A percentile compares a stretch with the other conserved stretches of the same genome.
Conservation (phyloP, 495 filamentous ascomycete species). For the Penicillium soppii region DNA sequence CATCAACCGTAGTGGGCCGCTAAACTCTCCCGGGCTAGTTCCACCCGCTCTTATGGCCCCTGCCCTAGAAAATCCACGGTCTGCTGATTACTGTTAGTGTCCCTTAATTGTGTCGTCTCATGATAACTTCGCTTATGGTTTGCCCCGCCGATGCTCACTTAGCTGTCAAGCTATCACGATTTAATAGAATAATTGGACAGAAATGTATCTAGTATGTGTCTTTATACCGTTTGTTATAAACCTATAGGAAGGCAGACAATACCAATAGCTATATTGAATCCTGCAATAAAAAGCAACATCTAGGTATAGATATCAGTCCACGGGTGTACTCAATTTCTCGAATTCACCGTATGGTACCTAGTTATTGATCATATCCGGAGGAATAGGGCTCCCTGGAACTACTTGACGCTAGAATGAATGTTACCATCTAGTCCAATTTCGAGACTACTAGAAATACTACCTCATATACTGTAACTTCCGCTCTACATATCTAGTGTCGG, state of each 20-base stretch:
- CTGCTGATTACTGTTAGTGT: no score
- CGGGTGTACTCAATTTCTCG: not conserved
- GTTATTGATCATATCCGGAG: not conserved
- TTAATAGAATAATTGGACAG: not conserved
- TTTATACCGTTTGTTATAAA: not conserved
- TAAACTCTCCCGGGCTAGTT: not conserved
- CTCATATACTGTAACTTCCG: no score
- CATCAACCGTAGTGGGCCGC: not conserved
- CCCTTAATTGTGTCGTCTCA: not conserved
- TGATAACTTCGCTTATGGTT: not conserved
- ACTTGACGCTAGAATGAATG: not conserved
- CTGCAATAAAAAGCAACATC: not conserved
- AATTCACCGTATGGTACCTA: not conserved
- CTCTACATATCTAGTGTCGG: not conserved
- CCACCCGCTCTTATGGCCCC: not conserved
- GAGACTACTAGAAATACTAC: not conserved
- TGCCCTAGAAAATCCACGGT: no score
- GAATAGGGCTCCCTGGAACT: not conserved
- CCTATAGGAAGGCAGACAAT: not conserved
- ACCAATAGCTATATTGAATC: not conserved
- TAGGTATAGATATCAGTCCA: not conserved
- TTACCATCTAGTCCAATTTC: not conserved
- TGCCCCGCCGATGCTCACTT: not conserved
- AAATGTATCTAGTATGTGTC: not conserved
- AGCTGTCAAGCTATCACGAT: not conserved